Conservation (phyloP, 106 monocot genomes). For the Dioscorea alata region DNA sequence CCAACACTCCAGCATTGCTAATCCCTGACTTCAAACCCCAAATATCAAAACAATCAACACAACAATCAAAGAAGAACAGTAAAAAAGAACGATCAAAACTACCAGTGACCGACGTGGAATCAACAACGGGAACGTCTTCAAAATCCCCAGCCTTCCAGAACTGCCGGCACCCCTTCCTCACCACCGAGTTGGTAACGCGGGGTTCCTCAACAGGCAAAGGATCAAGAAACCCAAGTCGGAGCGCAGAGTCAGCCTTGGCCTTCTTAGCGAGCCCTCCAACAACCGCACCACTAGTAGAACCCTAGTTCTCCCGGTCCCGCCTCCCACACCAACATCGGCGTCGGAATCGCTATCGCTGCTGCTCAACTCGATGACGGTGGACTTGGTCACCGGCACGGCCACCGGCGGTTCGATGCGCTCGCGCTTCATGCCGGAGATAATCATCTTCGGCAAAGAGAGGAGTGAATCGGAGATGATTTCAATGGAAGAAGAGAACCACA, state of each 20-base stretch:
- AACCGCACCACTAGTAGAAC: neutral
- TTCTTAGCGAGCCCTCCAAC: constrained; percentile 1
- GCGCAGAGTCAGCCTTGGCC: neutral
- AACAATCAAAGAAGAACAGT: neutral
- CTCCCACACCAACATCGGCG: constrained; percentile 12
- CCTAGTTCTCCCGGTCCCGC: constrained; percentile 9
- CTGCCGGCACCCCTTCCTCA: constrained; percentile 27
- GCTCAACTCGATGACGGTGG: constrained; percentile 32
- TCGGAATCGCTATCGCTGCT: constrained; percentile 36
- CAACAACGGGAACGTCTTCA: constrained; percentile 16
- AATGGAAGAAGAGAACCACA: no score
- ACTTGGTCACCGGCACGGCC: neutral
- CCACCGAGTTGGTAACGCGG: neutral
- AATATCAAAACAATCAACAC: neutral
- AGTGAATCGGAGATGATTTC: no score
- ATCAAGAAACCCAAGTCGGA: constrained; percentile 66
- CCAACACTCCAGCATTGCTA: no score
- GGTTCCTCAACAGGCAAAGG: constrained; percentile 39
- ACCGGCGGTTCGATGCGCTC: neutral
- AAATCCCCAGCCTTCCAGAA: constrained; percentile 95
- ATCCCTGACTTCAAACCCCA: neutral
- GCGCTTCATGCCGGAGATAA: constrained; percentile 10
- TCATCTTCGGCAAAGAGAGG: neutral
- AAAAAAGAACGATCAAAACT: neutral
- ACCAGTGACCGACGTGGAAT: constrained; percentile 16